Base-by-base conservation (phyloP, 768 basidiomycete genomes). In the Mycena vitilis region DNA sequence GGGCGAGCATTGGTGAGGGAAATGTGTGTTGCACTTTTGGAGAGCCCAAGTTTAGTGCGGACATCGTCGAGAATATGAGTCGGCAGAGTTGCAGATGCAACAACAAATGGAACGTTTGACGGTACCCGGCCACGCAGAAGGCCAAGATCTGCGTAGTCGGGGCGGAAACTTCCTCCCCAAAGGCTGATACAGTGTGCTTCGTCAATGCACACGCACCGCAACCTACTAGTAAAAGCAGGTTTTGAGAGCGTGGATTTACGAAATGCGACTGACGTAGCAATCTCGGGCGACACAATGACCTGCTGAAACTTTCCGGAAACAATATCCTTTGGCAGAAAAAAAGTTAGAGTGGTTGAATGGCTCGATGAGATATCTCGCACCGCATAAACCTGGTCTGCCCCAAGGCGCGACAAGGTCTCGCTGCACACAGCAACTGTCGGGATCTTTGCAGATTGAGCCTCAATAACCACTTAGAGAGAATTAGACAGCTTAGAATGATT, bases 101-200 rank as follows among this genome's bases (percentile, higher is more conserved):
- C 38, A 22, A 74, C 54, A 53, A 72, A 70, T 23, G 58, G 45
- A 7, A 74, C 62, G 20, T 65, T 56, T 5, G 58, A 37, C 12
- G 69, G 69, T 30, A 73, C 58, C 2, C 65, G 61, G 44, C 72
- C 71, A 42, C 67, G 60, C 1, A 74, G 59, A 18, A 54, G 8
- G 10, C 73, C 72, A 0, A 73, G 59, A 37, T 73, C 58, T 12
- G 51, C 56, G 49, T 74, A 74, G 10, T 71, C 63, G 0, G 66
- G 47, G 13, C 64, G 63, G 45, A 74, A 74, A 18, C 54, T 56
- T 9, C 70, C 62, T 5, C 73, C 73, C 73, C 73, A 74, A 48
- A 65, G 59, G 34, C 72, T 73, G 9, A 73, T 30, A 30, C 30
- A 30, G 30, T 30, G 30, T 30, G 56, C 72, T 52, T 74, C 63